Percentiles rank a stretch among this genome's conserved stretches.
These are phyloP conservation scores for Trametes pubescens DNA, from an alignment of 1,284 basidiomycete species.

Conservation along the genomic window DNA sequence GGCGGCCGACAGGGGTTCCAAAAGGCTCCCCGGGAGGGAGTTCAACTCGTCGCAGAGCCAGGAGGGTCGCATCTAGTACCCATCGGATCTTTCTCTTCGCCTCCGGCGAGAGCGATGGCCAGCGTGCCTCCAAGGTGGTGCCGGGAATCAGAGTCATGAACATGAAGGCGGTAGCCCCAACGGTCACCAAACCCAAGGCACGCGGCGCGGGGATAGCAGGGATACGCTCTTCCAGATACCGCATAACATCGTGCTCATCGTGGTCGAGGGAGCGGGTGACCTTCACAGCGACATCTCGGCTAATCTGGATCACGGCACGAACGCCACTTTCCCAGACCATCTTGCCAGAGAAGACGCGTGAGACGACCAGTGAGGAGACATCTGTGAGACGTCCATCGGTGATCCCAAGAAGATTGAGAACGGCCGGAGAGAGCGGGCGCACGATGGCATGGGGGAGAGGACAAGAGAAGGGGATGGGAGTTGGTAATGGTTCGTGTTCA, in stretches of 20 bases:
- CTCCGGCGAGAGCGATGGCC: conserved; percentile 10
- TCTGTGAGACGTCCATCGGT: too few species aligned
- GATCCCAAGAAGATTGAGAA: too few species aligned
- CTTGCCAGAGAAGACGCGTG: not conserved
- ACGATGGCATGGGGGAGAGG: too few species aligned
- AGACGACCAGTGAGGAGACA: too few species aligned
- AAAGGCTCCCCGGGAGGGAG: conserved; percentile 11
- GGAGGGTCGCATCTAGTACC: conserved; percentile 8
- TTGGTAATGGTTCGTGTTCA: too few species aligned
- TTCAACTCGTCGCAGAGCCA: conserved; percentile 5
- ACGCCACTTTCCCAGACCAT: not conserved
- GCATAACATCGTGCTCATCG: conserved; percentile 19
- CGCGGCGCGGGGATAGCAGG: conserved; percentile 27
- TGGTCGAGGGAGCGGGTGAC: conserved; percentile 1
- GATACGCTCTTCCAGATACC: conserved; percentile 16
- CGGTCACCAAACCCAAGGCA: conserved; percentile 24
- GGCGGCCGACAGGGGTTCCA: conserved; percentile 18
- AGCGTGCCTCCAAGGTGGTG: conserved; percentile 26
- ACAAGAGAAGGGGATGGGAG: too few species aligned
- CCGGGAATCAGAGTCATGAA: conserved; percentile 37
- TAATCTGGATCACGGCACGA: conserved; percentile 11
- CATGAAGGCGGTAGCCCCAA: conserved; percentile 30
- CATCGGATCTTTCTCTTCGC: conserved; percentile 18
- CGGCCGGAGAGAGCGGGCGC: too few species aligned
- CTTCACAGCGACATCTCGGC: too few species aligned